Evolutionary conservation across 2,329 filamentous ascomycete genomes (phyloP).

Genomic region (Exserohilum rostratum): DNA sequence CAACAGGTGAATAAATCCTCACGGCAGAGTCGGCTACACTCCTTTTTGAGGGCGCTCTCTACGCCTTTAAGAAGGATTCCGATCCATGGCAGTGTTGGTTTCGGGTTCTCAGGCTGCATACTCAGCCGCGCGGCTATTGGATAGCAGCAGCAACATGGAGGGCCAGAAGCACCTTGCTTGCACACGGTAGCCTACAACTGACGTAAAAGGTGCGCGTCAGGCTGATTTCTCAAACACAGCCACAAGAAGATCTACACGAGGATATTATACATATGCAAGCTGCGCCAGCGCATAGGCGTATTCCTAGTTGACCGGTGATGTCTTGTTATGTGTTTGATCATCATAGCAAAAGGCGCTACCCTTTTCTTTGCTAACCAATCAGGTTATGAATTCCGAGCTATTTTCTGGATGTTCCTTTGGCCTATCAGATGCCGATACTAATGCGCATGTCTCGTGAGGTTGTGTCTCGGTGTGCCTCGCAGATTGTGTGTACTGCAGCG

Average conservation of each 20-base stretch:
- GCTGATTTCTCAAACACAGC: background rate
- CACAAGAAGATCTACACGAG: no score
- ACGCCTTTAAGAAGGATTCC: background rate
- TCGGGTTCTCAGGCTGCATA: background rate
- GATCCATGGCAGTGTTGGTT: background rate
- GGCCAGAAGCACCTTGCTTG: background rate
- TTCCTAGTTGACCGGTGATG: background rate
- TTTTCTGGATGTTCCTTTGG: no score
- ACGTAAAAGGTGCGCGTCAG: background rate
- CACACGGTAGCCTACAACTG: no score
- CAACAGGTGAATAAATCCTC: background rate
- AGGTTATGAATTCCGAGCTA: no score
- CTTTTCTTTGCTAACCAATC: background rate
- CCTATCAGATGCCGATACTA: no score
- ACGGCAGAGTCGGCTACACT: no score
- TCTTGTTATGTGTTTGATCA: background rate
- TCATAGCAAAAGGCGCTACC: no score
- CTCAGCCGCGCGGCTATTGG: slow-evolving; percentile 3
- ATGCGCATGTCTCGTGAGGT: no score
- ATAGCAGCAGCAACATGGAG: background rate
- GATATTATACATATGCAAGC: background rate
- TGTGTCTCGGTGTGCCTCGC: no score
- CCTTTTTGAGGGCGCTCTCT: background rate
- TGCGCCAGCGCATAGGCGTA: background rate
- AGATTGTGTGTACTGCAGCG: no score